Conservation (phyloP, 192 early-diverging fungal species). For the Entophlyctis luteolus region DNA sequence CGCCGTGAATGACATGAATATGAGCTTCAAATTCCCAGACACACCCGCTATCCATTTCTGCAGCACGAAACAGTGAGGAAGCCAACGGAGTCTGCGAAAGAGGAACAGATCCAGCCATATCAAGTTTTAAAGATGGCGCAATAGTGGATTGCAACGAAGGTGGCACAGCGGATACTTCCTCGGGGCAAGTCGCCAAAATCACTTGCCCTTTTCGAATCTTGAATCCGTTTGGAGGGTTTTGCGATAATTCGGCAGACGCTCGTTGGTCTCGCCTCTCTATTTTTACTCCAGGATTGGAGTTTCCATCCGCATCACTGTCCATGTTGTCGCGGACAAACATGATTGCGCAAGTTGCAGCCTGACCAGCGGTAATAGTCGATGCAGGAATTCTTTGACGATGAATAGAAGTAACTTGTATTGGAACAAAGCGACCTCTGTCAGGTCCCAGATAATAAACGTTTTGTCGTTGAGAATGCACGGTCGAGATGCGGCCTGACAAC, state of each 20-base stretch:
- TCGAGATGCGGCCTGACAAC: slow-evolving; percentile 32
- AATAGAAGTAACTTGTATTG: slow-evolving; percentile 68
- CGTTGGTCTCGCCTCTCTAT: no score
- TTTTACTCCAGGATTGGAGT: slow-evolving; percentile 2
- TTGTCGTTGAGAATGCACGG: background rate
- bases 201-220: slow-evolving; percentile 33
- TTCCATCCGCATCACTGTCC: background rate
- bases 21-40: slow-evolving; percentile 63
- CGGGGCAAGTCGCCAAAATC: slow-evolving; percentile 2
- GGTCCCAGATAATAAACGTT: slow-evolving; percentile 59
- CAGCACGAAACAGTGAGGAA: background rate
- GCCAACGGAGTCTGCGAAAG: background rate
- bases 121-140: background rate
- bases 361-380: slow-evolving; percentile 62
- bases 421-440: slow-evolving; percentile 64
- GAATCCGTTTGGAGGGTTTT: slow-evolving; percentile 19
- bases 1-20: slow-evolving; percentile 58
- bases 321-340: slow-evolving; percentile 22
- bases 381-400: slow-evolving; percentile 78
- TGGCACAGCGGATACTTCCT: background rate
- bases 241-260: background rate
- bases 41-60: slow-evolving; percentile 1
- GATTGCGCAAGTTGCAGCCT: slow-evolving; percentile 74
- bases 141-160: background rate
- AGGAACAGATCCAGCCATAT: background rate